Evolutionary conservation across 257 asterid genomes (phyloP), one percentile per base, ranked within the genome.

Genomic region (Thymus mandschuricus): DNA sequence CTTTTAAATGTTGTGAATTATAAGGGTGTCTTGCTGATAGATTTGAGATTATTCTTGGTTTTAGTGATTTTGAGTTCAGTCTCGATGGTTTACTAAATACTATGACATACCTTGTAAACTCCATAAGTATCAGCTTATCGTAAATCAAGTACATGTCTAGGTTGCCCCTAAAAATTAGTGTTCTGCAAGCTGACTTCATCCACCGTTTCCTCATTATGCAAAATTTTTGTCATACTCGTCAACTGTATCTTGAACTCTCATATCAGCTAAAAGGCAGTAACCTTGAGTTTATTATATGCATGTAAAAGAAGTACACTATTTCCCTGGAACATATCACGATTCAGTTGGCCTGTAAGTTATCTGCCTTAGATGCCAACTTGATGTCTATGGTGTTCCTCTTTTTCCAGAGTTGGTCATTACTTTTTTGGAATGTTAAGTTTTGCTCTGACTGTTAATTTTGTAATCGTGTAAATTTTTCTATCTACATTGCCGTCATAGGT

Each of bases 401-500:
- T 65, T 78, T 71, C 66, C 70, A 11, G 55, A 66, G 62, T 56
- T 54, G 66, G 38, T 35, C 55, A 43, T 50, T 30, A 13, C 35
- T 10, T 45, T 71, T 54, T 69, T n/a, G 1, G 34, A n/a, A 15
- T 66, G 31, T 9, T 7, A 10, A 48, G 5, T 34, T 33, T 7
- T 34, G 21, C 35, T 66, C 3, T 34, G 1, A 50, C 34, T 66
- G 31, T 33, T 66, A 31, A 6, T 66, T 35, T 48, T 49, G 57
- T 11, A 11, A 3, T 10, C n/a, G n/a, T 29, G 11, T 64, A 44
- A 52, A 64, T 13, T 54, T 6, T 52, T 54, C 72, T 68, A 60
- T 66, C 50, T 70, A 29, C 69, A 49, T 55, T 63, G 35, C 68
- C 64, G 29, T 81, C 73, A 69, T 90, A 89, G 92, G 83, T 71